Base-by-base conservation (phyloP, 805 yeast species). In the Saturnispora silvae region DNA sequence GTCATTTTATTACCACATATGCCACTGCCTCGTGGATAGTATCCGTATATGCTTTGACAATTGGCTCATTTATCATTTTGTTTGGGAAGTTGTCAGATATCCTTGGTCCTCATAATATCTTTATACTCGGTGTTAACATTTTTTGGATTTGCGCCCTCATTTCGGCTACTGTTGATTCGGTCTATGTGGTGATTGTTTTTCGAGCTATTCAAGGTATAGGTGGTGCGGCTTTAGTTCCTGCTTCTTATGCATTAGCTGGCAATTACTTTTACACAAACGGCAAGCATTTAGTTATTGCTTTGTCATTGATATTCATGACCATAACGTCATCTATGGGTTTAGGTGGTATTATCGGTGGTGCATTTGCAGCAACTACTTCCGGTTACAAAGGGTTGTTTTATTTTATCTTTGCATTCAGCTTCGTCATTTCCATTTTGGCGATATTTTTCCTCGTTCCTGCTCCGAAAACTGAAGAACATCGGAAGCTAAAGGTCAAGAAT, bases 151-250 rank as follows among this genome's bases (percentile, higher is more conserved):
- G 45, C 51, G 34, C 60, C 7, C 47, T 67, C n/a, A 45, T 65
- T 4, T 45, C 54, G 43, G 71, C 67, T 0, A 44, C 56, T 5
- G 57, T 65, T 16, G 53, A 54, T 14, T 50, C 59, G 13, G 37
- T 64, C 28, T 56, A 44, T 31, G 64, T 52, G 1, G 46, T 67
- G 33, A 61, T 65, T 35, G 59, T 67, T 0, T 56, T 68, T 34
- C 52, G 72, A 44, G 68, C 70, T 1, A 35, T 68, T 1, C 72
- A 67, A 45, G 72, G 72, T 10, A 45, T 65, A 5, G 56, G 62
- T 14, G 72, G 63, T 2, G 60, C 71, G 1, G 55, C 61, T 4
- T 40, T 63, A 8, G 49, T 68, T 14, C 72, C 72, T 2, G 42
- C 47, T 27, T 41, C 45, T 2, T 34, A 44, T 36, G 49, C 49